Conservation (phyloP, 2,329 filamentous ascomycete genomes). For the Nigrograna mackinnonii region DNA sequence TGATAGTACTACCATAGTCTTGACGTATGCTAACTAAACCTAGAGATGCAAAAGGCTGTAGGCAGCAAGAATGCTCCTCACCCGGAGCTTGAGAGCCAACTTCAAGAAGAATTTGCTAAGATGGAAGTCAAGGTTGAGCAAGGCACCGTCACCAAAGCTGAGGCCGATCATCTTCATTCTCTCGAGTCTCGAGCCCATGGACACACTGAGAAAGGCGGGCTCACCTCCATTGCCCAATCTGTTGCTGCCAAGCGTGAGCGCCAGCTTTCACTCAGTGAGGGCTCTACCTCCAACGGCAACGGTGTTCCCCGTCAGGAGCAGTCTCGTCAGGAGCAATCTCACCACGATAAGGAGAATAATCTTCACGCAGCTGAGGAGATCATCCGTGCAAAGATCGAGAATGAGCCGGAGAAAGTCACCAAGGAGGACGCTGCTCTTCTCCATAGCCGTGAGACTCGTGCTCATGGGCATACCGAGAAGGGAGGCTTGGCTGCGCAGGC, state of each 20-base stretch:
- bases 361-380: slow-evolving; percentile 29
- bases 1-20: neutral
- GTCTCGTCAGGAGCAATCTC: slow-evolving; percentile 17
- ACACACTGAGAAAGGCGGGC: slow-evolving; percentile 36
- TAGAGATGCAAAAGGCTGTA: slow-evolving; percentile 32
- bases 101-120: slow-evolving; percentile 32
- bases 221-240: slow-evolving; percentile 45
- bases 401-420: slow-evolving; percentile 32
- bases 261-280: slow-evolving; percentile 13
- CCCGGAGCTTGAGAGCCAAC: slow-evolving; percentile 31
- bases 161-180: slow-evolving; percentile 46
- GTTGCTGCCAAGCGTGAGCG: slow-evolving; percentile 36
- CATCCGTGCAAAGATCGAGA: slow-evolving; percentile 35
- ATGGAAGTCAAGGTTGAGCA: slow-evolving; percentile 35
- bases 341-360: slow-evolving; percentile 32
- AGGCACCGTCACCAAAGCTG: slow-evolving; percentile 40
- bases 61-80: slow-evolving; percentile 26
- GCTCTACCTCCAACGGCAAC: slow-evolving; percentile 5
- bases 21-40: neutral
- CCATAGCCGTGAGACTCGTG: slow-evolving; percentile 33
- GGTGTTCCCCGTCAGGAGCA: slow-evolving; percentile 31
- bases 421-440: slow-evolving; percentile 35
- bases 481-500: slow-evolving; percentile 37
- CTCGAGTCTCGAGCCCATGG: slow-evolving; percentile 43
- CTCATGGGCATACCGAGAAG: slow-evolving; percentile 33